These are phyloP conservation scores for Citrus mangshanensis DNA, from an alignment of 345 rosid genomes.

Conservation along the genomic window DNA sequence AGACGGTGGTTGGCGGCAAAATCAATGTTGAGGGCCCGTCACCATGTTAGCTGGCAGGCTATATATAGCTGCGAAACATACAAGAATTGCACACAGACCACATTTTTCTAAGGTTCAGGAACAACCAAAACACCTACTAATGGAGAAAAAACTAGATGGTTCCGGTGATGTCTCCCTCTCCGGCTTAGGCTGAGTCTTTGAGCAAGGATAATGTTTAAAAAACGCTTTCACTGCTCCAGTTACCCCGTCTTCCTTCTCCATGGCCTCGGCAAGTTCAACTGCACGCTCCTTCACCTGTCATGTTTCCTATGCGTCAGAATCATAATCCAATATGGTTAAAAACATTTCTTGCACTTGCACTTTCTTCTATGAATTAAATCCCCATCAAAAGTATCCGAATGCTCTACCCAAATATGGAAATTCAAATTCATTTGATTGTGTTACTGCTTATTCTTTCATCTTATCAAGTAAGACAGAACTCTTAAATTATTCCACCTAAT, in stretches of 20 bases:
- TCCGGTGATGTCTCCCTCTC: slow-evolving; percentile 32
- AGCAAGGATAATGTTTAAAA: slow-evolving; percentile 70
- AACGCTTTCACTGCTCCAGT: slow-evolving; percentile 95
- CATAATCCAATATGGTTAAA: not conserved
- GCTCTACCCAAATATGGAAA: not conserved
- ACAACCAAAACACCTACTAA: slow-evolving; percentile 79
- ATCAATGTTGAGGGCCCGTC: not conserved
- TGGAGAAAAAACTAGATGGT: slow-evolving; percentile 41
- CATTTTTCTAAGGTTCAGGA: slow-evolving; percentile 29
- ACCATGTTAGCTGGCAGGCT: not conserved
- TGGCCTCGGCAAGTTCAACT: slow-evolving; percentile 79
- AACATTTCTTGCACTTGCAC: not conserved
- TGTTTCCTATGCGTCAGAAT: not conserved
- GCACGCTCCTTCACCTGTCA: slow-evolving; percentile 80
- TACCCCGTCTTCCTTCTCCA: slow-evolving; percentile 95
- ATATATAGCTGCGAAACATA: not conserved
- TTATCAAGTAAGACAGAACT: too few species aligned
- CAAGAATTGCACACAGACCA: not conserved
- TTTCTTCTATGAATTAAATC: not conserved
- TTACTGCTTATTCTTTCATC: not conserved
- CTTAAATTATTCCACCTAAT: not conserved
- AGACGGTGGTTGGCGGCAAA: not conserved
- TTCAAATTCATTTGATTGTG: not conserved
- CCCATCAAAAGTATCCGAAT: not conserved
- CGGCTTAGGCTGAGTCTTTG: slow-evolving; percentile 28